Evolutionary conservation across 164 flowering plant genomes (phyloP).

Genomic region (Stephania cephalantha): DNA sequence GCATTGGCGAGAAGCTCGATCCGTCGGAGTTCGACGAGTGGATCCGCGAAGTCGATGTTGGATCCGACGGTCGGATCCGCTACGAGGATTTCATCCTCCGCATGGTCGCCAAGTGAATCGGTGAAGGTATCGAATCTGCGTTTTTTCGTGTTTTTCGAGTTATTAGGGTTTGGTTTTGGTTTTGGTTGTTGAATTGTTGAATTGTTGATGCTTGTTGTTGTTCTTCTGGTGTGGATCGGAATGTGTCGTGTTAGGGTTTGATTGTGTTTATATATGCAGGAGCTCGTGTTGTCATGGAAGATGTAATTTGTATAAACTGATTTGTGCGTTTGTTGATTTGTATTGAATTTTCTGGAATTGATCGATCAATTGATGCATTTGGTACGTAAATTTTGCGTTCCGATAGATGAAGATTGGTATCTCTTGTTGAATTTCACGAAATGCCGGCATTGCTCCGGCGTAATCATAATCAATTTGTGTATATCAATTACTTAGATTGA

Average conservation of each 20-base stretch:
- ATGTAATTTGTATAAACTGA: not conserved
- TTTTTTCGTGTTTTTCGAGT: not conserved
- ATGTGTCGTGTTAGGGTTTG: not conserved
- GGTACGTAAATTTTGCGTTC: not conserved
- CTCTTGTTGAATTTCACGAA: no score
- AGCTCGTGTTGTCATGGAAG: not conserved
- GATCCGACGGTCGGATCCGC: slow-evolving; percentile 79
- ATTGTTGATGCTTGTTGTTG: not conserved
- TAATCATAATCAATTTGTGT: not conserved
- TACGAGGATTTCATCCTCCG: slow-evolving; percentile 83
- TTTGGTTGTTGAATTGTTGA: slow-evolving; percentile 1
- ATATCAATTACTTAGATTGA: not conserved
- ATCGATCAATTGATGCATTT: not conserved
- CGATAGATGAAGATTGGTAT: no score
- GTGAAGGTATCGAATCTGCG: not conserved
- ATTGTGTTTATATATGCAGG: slow-evolving; percentile 9
- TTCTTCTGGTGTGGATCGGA: not conserved
- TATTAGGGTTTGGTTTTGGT: slow-evolving; percentile 7
- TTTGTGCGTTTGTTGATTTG: not conserved
- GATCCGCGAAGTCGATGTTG: slow-evolving; percentile 94
- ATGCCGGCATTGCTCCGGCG: not conserved
- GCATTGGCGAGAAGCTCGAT: slow-evolving; percentile 92
- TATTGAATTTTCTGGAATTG: not conserved
- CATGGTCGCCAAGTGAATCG: slow-evolving; percentile 78
- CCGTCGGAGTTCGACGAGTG: slow-evolving; percentile 95